Conservation (phyloP, 179 eudicot species). For the Amaranthus tricolor region DNA sequence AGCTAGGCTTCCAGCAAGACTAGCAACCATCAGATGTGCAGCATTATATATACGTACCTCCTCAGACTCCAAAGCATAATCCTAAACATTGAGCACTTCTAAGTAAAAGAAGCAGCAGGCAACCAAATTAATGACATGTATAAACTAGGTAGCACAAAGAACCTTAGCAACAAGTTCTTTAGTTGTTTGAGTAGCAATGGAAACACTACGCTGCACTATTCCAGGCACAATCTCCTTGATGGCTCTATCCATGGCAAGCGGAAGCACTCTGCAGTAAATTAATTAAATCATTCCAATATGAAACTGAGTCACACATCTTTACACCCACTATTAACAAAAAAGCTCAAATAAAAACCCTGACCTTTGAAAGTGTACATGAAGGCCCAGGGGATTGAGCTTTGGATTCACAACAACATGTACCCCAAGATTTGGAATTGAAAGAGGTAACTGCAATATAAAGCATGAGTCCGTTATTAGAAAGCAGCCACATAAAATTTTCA, state of each 20-base stretch:
- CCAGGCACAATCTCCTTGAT: constrained; percentile 71
- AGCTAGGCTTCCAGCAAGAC: constrained; percentile 96
- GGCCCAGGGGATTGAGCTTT: constrained; percentile 61
- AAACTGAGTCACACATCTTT: background rate
- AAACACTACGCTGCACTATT: constrained; percentile 86
- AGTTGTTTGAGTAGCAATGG: constrained; percentile 89
- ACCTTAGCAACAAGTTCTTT: constrained; percentile 95
- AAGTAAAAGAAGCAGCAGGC: constrained; percentile 11
- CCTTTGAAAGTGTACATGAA: constrained; percentile 81
- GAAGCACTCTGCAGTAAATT: constrained; percentile 59
- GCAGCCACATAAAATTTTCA: background rate
- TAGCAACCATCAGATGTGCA: constrained; percentile 93
- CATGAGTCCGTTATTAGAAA: constrained; percentile 7
- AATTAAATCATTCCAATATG: constrained; percentile 2
- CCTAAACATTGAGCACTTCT: constrained; percentile 40
- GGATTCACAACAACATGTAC: constrained; percentile 72
- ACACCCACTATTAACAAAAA: constrained; percentile 4
- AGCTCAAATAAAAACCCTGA: constrained; percentile 23
- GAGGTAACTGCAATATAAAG: constrained; percentile 51
- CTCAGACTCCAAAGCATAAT: constrained; percentile 90
- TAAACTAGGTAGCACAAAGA: background rate
- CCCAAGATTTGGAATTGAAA: constrained; percentile 54
- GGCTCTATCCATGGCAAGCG: constrained; percentile 81
- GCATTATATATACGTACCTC: constrained; percentile 82
- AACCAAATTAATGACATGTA: constrained; percentile 6